A percentile compares a stretch with the other conserved stretches of the same genome.
phyloP scores from a whole-genome alignment of 768 basidiomycete genomes.

The Cystobasidium onofrii region DNA sequence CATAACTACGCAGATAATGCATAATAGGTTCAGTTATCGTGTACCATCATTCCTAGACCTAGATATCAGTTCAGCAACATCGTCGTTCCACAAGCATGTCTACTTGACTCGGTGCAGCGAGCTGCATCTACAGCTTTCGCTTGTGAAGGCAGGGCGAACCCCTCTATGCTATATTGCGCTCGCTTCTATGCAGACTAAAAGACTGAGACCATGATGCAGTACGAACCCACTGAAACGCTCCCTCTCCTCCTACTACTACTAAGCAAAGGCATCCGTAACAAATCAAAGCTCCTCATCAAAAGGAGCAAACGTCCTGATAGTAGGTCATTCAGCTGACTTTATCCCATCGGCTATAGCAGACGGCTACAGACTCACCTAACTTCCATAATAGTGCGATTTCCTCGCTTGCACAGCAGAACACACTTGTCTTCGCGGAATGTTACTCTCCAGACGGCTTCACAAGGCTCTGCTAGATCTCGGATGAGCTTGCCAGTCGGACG shows the following conservation, averaged over 20 bases:
- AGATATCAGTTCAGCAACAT: too few species aligned
- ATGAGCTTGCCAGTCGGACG: slow-evolving; percentile 48
- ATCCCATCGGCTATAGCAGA: too few species aligned
- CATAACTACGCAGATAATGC: too few species aligned
- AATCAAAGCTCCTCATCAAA: slow-evolving; percentile 24
- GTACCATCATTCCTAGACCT: too few species aligned
- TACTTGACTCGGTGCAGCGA: too few species aligned
- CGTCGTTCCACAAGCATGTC: too few species aligned
- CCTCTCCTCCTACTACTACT: neutral
- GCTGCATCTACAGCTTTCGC: too few species aligned
- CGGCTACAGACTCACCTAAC: slow-evolving; percentile 31
- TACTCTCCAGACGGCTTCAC: slow-evolving; percentile 82
- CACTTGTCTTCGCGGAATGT: slow-evolving; percentile 63
- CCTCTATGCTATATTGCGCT: neutral
- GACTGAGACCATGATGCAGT: neutral
- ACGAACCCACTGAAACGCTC: neutral
- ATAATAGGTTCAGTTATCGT: too few species aligned
- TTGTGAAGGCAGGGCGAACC: too few species aligned
- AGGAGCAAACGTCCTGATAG: slow-evolving; percentile 23
- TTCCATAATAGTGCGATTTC: slow-evolving; percentile 70
- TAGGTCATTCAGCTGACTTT: neutral
- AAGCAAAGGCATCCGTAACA: too few species aligned
- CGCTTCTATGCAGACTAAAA: neutral
- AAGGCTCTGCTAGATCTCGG: slow-evolving; percentile 66
- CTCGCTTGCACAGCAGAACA: slow-evolving; percentile 71